Evolutionary conservation across 2,329 filamentous ascomycete genomes (phyloP), one percentile per base, ranked within the genome.

Genomic region (Hypocrella siamensis): DNA sequence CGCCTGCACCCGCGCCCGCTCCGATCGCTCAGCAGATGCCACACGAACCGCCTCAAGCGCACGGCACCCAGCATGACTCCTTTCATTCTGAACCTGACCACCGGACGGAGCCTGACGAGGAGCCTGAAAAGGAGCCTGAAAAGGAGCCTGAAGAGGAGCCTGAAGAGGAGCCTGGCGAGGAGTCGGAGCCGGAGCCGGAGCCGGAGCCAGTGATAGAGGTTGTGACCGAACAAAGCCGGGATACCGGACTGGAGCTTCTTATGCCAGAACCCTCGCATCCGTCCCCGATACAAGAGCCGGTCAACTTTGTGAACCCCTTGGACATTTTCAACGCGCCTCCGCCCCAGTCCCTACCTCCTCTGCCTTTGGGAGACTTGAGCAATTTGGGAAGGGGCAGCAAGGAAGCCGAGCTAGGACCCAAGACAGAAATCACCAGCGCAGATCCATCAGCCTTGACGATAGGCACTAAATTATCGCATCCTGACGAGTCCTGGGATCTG

Each of bases 281-380:
- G 11, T 30, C 34, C 30, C 30, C 35, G 8, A 21, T 32, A 19
- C 34, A 31, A 14, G 35, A 44, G 21, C 34, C 38, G 12, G 30
- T 49, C 31, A 45, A 53, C 28, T 57, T 52, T 40, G 55, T 58
- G 22, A 58, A 56, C 26, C 40, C 55, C 26, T 51, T 55, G 34
- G 52, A 57, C 28, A 54, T 58, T 14, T 52, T 57, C 28, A 46
- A 46, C 26, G 39, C 48, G 9, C 52, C 51, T 5, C 41, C 42
- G 16, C 42, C 46, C 3, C 41, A 42, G 19, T 41, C 46, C 2
- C 39, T 44, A 15, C 44, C 43, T 7, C 42, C 47, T n/a, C 30
- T 45, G 6, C 31, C 40, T 8, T 44, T 46, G 39, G 40, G 43
- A 2, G 42, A 41, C 14, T 32, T 36, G 1, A 41, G 43, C 4